Percentiles rank a stretch among this genome's conserved stretches.
These are phyloP conservation scores for Ogataea degrootiae DNA, from an alignment of 805 yeast species.

Conservation along the genomic window DNA sequence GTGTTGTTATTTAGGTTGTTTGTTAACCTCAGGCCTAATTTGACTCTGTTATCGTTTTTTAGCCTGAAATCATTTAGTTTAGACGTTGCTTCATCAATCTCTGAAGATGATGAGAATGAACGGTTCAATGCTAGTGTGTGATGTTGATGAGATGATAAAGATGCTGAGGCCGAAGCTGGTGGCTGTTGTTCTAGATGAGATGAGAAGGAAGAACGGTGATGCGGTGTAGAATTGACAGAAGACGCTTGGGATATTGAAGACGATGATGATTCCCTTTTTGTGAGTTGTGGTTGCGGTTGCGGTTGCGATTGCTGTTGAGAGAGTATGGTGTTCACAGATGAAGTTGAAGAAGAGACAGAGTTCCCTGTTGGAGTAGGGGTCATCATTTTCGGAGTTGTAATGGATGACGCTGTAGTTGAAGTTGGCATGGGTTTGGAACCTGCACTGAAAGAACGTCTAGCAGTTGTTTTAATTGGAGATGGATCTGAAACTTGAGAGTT, in stretches of 20 bases:
- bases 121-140: background rate
- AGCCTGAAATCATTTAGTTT: constrained; percentile 25
- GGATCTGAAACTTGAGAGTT: constrained; percentile 24
- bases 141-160: background rate
- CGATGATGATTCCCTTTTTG: background rate
- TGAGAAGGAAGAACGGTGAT: background rate
- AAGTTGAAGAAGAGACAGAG: background rate
- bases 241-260: background rate
- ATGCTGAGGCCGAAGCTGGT: background rate
- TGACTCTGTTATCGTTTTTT: constrained; percentile 26
- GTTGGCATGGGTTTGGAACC: background rate
- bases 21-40: constrained; percentile 25
- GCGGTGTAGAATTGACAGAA: constrained; percentile 2
- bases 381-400: background rate
- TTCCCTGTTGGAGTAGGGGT: background rate
- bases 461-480: constrained; percentile 19
- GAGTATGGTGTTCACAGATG: background rate
- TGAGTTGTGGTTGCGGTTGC: background rate
- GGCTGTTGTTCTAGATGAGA: background rate
- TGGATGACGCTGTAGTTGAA: constrained; percentile 9
- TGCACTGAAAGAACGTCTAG: background rate
- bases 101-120: constrained; percentile 12
- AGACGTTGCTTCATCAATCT: constrained; percentile 25
- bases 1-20: constrained; percentile 19
- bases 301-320: background rate